Conservation (phyloP, 495 filamentous ascomycete species). For the Tuber indicum region DNA sequence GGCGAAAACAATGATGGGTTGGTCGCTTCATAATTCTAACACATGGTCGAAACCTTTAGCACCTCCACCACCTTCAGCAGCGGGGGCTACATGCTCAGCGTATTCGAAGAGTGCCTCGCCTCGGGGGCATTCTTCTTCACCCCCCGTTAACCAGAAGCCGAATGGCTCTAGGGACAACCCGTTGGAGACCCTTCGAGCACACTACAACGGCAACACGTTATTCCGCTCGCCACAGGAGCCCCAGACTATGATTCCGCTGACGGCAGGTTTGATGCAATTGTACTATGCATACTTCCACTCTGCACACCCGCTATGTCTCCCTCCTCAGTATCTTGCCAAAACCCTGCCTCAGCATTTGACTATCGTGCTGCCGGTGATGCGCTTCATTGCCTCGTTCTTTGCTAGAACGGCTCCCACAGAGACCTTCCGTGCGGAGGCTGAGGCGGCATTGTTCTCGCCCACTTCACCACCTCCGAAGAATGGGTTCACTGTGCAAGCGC, state of each 20-base stretch:
- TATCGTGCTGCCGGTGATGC: conserved; percentile 55
- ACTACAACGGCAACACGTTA: conserved; percentile 28
- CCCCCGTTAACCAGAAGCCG: background rate
- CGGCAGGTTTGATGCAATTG: conserved; percentile 47
- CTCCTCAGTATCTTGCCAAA: conserved; percentile 39
- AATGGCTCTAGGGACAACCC: conserved; percentile 25
- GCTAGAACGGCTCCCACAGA: conserved; percentile 50
- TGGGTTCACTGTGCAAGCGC: conserved; percentile 67
- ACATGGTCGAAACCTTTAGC: conserved; percentile 37
- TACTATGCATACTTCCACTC: conserved; percentile 62
- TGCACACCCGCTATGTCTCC: conserved; percentile 61
- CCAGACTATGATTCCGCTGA: conserved; percentile 31
- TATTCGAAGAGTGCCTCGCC: conserved; percentile 5
- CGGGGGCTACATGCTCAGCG: background rate
- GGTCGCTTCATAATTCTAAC: conserved; percentile 38
- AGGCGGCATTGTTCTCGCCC: conserved; percentile 49
- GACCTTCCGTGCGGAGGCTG: conserved; percentile 53
- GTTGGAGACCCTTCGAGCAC: conserved; percentile 31
- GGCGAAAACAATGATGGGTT: conserved; percentile 37
- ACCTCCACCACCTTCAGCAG: conserved; percentile 16
- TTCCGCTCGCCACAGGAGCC: conserved; percentile 34
- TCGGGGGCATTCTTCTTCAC: background rate
- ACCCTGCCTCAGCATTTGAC: conserved; percentile 23
- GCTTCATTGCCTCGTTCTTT: conserved; percentile 62
- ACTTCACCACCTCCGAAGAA: conserved; percentile 48